Evolutionary conservation across 768 basidiomycete species (phyloP).

Genomic region (Paxillus involutus): DNA sequence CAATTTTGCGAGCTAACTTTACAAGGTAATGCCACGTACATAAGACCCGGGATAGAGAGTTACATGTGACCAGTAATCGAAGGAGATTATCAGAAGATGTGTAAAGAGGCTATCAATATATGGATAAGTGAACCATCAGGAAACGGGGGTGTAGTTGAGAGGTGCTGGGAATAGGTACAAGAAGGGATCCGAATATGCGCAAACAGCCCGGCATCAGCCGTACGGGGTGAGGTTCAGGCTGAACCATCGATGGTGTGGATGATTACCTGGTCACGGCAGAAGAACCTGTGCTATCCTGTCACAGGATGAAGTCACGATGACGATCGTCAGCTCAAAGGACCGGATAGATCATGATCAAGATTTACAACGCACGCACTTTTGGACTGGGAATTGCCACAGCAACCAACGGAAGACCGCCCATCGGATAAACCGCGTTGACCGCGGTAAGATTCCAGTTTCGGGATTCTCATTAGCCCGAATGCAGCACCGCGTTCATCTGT

Average conservation of each 20-base stretch:
- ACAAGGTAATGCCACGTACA: background rate
- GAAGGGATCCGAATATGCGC: background rate
- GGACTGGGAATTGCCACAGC: slow-evolving; percentile 32
- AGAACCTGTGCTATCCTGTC: background rate
- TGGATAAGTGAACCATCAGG: background rate
- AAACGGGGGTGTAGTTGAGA: background rate
- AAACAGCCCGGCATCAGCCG: background rate
- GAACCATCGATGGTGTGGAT: background rate
- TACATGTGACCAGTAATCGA: background rate
- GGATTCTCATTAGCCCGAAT: slow-evolving; percentile 54
- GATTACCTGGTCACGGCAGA: background rate
- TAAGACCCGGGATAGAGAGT: background rate
- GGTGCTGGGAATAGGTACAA: background rate
- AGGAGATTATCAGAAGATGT: background rate
- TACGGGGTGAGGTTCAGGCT: background rate
- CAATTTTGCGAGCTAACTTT: background rate
- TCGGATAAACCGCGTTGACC: slow-evolving; percentile 58
- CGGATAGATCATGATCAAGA: no score
- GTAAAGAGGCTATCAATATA: background rate
- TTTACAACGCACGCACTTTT: slow-evolving; percentile 2
- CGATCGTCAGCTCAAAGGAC: background rate
- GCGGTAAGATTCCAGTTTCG: slow-evolving; percentile 68
- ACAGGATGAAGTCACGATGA: background rate
- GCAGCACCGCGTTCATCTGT: slow-evolving; percentile 40
- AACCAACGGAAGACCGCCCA: slow-evolving; percentile 51